Evolutionary conservation across 2,329 filamentous ascomycete genomes (phyloP).

Genomic region (Talaromyces sp.): DNA sequence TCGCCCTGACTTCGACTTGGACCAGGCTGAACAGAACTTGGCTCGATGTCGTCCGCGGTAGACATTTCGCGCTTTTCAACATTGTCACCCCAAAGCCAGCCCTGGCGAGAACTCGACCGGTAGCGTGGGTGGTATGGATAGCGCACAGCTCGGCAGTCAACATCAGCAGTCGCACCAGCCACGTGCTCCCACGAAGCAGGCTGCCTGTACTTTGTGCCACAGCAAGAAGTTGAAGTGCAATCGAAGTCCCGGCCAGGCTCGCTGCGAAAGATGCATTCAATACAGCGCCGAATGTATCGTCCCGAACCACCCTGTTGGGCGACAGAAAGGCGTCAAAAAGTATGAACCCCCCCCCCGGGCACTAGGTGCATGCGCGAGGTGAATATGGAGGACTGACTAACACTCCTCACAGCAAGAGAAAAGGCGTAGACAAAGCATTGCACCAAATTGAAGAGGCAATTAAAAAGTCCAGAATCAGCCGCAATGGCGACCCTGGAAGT

Average conservation of each 20-base stretch:
- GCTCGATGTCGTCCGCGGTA: neutral
- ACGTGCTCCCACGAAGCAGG: constrained; percentile 21
- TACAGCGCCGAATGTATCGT: constrained; percentile 60
- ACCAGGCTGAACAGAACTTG: neutral
- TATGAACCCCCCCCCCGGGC: constrained; percentile 31
- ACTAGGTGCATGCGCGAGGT: neutral
- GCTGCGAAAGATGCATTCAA: constrained; percentile 60
- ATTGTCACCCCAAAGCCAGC: neutral
- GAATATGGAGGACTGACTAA: neutral
- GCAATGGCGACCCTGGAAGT: constrained; percentile 36
- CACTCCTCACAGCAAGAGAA: constrained; percentile 57
- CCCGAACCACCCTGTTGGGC: constrained; percentile 67
- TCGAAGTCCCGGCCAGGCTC: constrained; percentile 47
- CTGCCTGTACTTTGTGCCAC: constrained; percentile 61
- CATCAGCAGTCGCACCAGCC: constrained; percentile 3
- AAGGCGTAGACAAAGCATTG: constrained; percentile 68
- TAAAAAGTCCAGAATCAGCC: constrained; percentile 46
- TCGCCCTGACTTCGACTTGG: neutral
- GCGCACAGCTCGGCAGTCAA: neutral
- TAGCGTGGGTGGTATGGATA: constrained; percentile 6
- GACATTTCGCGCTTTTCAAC: neutral
- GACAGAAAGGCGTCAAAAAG: constrained; percentile 76
- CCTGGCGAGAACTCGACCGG: neutral
- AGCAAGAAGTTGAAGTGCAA: constrained; percentile 66
- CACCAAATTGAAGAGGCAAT: constrained; percentile 69